These are phyloP conservation scores for Pyrenula massariospora DNA, from an alignment of 495 filamentous ascomycete genomes.

Conservation along the genomic window DNA sequence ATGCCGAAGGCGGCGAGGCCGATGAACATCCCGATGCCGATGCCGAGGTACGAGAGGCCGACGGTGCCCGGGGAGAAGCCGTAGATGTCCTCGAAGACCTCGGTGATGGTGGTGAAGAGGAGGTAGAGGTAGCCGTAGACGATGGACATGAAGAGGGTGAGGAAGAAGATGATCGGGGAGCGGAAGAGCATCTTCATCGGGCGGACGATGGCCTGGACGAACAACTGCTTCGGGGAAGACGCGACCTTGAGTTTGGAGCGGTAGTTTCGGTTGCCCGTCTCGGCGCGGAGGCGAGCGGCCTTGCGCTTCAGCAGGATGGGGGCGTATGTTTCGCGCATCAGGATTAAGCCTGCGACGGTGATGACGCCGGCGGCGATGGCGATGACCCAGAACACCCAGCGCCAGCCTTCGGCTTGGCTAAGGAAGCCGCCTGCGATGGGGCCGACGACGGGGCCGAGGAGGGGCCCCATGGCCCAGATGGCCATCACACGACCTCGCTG, in stretches of 20 bases:
- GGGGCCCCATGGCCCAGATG: constrained; percentile 38
- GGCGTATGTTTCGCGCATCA: constrained; percentile 52
- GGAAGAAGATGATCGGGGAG: constrained; percentile 39
- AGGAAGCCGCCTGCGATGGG: constrained; percentile 42
- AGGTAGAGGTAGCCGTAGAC: constrained; percentile 58
- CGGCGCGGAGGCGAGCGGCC: constrained; percentile 33
- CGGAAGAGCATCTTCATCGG: constrained; percentile 37
- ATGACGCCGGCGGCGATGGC: constrained; percentile 34
- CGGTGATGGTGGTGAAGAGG: constrained; percentile 45
- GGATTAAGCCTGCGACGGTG: constrained; percentile 38
- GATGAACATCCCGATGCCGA: constrained; percentile 19
- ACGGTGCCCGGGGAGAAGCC: constrained; percentile 25
- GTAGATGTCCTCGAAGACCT: constrained; percentile 37
- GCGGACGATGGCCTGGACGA: constrained; percentile 28
- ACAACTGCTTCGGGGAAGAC: constrained; percentile 28
- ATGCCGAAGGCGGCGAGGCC: constrained; percentile 9
- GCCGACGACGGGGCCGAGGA: constrained; percentile 40
- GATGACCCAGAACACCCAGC: constrained; percentile 44
- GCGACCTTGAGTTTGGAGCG: constrained; percentile 22
- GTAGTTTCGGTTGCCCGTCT: constrained; percentile 40
- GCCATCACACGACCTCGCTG: constrained; percentile 44
- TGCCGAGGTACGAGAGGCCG: constrained; percentile 25
- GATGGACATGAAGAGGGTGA: constrained; percentile 47
- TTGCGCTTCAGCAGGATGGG: constrained; percentile 39
- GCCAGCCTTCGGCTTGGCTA: constrained; percentile 41